These are phyloP conservation scores for Hortiboletus campestris DNA, from an alignment of 768 basidiomycete species.

Conservation along the genomic window DNA sequence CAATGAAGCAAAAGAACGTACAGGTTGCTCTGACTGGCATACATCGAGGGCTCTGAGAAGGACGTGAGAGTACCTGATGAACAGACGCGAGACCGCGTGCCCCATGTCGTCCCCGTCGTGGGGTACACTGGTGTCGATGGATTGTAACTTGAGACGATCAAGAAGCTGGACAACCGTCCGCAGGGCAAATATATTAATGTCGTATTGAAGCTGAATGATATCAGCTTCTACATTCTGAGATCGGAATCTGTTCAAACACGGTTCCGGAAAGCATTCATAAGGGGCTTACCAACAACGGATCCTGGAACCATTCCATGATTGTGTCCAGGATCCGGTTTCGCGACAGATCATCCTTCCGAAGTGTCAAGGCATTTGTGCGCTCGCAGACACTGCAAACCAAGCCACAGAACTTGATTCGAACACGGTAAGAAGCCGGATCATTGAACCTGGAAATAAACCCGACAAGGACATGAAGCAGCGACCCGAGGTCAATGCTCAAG, in stretches of 20 bases:
- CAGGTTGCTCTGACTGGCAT: slow-evolving; percentile 47
- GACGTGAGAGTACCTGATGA: slow-evolving; percentile 71
- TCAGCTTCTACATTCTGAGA: slow-evolving; percentile 39
- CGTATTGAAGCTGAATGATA: slow-evolving; percentile 43
- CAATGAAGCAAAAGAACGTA: slow-evolving; percentile 23
- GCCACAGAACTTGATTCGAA: slow-evolving; percentile 74
- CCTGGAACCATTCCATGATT: slow-evolving; percentile 77
- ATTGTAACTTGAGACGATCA: slow-evolving; percentile 68
- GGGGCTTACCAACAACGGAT: slow-evolving; percentile 47
- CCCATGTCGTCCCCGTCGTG: slow-evolving; percentile 60
- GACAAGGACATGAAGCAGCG: slow-evolving; percentile 57
- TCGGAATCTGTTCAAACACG: background rate
- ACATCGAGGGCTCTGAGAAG: slow-evolving; percentile 61
- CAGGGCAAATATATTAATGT: slow-evolving; percentile 73
- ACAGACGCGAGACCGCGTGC: slow-evolving; percentile 73
- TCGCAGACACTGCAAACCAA: slow-evolving; percentile 68
- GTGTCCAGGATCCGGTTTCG: slow-evolving; percentile 74
- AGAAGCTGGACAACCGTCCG: slow-evolving; percentile 73
- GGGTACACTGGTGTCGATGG: slow-evolving; percentile 48
- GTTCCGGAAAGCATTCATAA: background rate
- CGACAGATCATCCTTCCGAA: slow-evolving; percentile 64
- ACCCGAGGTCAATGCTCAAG: slow-evolving; percentile 61
- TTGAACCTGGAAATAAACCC: slow-evolving; percentile 63
- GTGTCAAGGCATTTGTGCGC: slow-evolving; percentile 55
- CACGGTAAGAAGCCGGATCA: slow-evolving; percentile 52